These are phyloP conservation scores for Paradendryphiella salina DNA, from an alignment of 2,329 filamentous ascomycete species.

Conservation along the genomic window DNA sequence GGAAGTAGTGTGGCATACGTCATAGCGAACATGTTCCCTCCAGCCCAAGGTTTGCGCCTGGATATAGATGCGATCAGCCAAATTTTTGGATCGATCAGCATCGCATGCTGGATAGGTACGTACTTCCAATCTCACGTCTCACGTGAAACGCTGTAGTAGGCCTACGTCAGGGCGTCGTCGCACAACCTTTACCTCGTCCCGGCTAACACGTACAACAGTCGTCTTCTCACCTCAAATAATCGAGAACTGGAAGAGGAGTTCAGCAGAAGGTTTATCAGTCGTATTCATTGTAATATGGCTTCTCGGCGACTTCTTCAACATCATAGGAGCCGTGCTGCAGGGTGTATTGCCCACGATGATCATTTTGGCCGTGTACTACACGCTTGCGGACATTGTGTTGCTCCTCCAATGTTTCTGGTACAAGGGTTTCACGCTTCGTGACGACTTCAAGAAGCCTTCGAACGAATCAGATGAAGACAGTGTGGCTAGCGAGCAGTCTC, in stretches of 20 bases:
- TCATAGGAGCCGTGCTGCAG: slow-evolving; percentile 87
- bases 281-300: slow-evolving; percentile 95
- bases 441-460: slow-evolving; percentile 34
- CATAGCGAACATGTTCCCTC: slow-evolving; percentile 55
- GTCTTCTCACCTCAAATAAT: slow-evolving; percentile 97
- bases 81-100: slow-evolving; percentile 92
- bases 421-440: slow-evolving; percentile 67
- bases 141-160: not conserved
- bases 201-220: slow-evolving; percentile 48
- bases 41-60: slow-evolving; percentile 63
- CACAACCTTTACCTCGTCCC: not conserved
- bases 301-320: slow-evolving; percentile 93
- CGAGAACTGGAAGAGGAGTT: slow-evolving; percentile 84
- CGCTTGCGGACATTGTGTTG: slow-evolving; percentile 85
- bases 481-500: slow-evolving; percentile 43
- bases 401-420: slow-evolving; percentile 95
- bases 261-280: slow-evolving; percentile 84
- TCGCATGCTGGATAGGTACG: slow-evolving; percentile 83
- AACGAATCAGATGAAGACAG: slow-evolving; percentile 31
- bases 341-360: slow-evolving; percentile 94
- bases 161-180: not conserved
- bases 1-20: slow-evolving; percentile 28
- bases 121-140: not conserved
- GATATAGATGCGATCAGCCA: slow-evolving; percentile 90
- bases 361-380: slow-evolving; percentile 93